phyloP scores from a whole-genome alignment of 1,284 basidiomycete species.

The Trichosporon sp. region DNA sequence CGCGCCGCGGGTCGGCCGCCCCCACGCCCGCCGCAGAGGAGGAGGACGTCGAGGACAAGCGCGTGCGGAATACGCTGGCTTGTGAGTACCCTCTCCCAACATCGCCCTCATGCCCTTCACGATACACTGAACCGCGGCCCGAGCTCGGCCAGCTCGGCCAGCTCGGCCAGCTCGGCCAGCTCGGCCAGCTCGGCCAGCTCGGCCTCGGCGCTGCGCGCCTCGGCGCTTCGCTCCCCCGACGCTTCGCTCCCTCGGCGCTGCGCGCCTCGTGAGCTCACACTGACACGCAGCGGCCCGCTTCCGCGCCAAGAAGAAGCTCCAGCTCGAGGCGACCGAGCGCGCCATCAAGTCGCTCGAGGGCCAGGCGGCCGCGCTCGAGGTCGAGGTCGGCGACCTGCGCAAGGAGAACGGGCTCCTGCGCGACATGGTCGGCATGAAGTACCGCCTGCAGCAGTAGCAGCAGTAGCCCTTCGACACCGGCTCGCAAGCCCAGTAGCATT shows the following conservation, averaged over 20 bases:
- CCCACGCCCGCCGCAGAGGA: neutral
- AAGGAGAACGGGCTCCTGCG: conserved; percentile 34
- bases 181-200: too few species aligned
- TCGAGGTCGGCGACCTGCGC: conserved; percentile 28
- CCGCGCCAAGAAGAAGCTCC: conserved; percentile 33
- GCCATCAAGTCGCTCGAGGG: conserved; percentile 29
- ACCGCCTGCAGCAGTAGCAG: conserved; percentile 14
- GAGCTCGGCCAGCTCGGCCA: too few species aligned
- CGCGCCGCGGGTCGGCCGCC: neutral
- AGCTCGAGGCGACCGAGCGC: conserved; percentile 25
- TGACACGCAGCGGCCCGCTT: conserved; percentile 30
- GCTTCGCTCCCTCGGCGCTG: neutral
- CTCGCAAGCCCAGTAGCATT: too few species aligned
- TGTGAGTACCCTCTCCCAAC: conserved; percentile 34
- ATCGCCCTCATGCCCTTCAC: neutral
- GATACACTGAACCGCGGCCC: too few species aligned
- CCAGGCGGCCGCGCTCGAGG: conserved; percentile 25
- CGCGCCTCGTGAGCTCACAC: neutral
- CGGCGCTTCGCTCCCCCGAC: too few species aligned
- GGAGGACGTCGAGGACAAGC: conserved; percentile 33
- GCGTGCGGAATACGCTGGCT: conserved; percentile 33
- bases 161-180: too few species aligned
- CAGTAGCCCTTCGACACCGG: too few species aligned
- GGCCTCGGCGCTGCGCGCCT: too few species aligned
- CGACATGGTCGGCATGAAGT: conserved; percentile 38